A percentile compares a stretch with the other conserved stretches of the same genome.
Evolutionary conservation across 1,284 basidiomycete species (phyloP).

Genomic region (Porphyrellus sp.): DNA sequence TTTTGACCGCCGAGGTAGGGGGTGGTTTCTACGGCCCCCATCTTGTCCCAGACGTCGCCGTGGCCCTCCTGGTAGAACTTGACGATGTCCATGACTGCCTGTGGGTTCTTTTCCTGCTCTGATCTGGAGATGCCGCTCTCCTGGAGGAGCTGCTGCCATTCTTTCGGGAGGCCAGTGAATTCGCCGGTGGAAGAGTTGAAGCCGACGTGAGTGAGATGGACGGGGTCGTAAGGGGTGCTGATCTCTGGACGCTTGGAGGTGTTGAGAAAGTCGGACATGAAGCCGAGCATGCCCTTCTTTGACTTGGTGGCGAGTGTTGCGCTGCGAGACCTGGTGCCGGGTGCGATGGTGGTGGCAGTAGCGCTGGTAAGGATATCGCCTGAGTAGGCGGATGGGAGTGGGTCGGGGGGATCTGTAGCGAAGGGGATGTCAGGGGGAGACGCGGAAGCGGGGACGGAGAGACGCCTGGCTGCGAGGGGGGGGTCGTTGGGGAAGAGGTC

Average conservation of each 20-base stretch:
- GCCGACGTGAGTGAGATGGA: slow-evolving; percentile 98
- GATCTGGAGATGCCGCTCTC: slow-evolving; percentile 93
- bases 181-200: slow-evolving; percentile 99
- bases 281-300: slow-evolving; percentile 73
- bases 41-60: slow-evolving; percentile 80
- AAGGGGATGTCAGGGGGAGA: slow-evolving; percentile 38
- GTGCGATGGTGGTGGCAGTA: slow-evolving; percentile 21
- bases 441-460: slow-evolving; percentile 47
- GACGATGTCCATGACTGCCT: slow-evolving; percentile 98
- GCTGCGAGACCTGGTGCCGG: slow-evolving; percentile 56
- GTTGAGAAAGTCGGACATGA: slow-evolving; percentile 80
- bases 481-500: slow-evolving; percentile 52
- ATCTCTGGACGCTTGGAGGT: slow-evolving; percentile 87
- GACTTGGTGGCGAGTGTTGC: slow-evolving; percentile 58
- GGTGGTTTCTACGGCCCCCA: slow-evolving; percentile 49
- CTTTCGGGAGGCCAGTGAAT: slow-evolving; percentile 95
- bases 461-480: slow-evolving; percentile 44
- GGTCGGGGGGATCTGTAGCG: slow-evolving; percentile 46
- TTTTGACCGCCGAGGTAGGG: slow-evolving; percentile 31
- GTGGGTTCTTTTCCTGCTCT: slow-evolving; percentile 97
- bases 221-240: slow-evolving; percentile 98
- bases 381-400: slow-evolving; percentile 25
- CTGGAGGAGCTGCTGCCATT: slow-evolving; percentile 98
- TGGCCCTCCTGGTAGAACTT: slow-evolving; percentile 94
- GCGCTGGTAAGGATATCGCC: slow-evolving; percentile 25